Base-by-base conservation (phyloP, 495 filamentous ascomycete genomes). In the Penicillium odoratum region DNA sequence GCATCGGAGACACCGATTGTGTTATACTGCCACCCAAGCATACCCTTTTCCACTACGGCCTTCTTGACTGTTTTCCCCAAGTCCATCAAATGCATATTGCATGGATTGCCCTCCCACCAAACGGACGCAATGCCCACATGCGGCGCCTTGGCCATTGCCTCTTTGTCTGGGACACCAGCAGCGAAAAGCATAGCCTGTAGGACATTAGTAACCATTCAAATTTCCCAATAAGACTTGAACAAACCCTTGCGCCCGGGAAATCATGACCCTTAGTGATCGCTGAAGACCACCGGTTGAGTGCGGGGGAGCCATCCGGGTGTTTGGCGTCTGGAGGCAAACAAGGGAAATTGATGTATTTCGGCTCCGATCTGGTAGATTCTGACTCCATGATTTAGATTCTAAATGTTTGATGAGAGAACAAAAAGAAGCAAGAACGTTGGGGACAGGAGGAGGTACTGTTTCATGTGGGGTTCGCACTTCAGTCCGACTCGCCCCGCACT, bases 101-200 rank as follows among this genome's bases (percentile, higher is more conserved):
- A 92, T 33, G 94, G 92, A 69, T 98, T 98, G 29, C 94, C 94
- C 72, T 98, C 94, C 92, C 93, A 98, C 93, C 93, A 97, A 3
- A 97, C 91, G 6, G 90, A 91, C 7, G 93, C 88, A 65, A 88
- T 75, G 57, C 94, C 94, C 11, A 98, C 90, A 56, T 98, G 94
- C 7, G 93, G 92, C 51, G 86, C 87, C 53, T 83, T 94, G 69
- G 92, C 90, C 92, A 97, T 97, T 61, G 88, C 82, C 30, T 93
- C 81, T 63, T 84, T 79, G 63, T 92, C 81, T 13, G 92, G 92
- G 30, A 97, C 88, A 28, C 94, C 94, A 9, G 93, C 93, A 6
- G 90, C 93, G 74, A 94, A 97, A 3, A 97, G 82, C 94, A 98
- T 98, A 58, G 93, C 93, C 87, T 95, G 59, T 11, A 34, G 29